These are phyloP conservation scores for Copromyces sp. DNA, from an alignment of 495 filamentous ascomycete genomes.

Conservation along the genomic window DNA sequence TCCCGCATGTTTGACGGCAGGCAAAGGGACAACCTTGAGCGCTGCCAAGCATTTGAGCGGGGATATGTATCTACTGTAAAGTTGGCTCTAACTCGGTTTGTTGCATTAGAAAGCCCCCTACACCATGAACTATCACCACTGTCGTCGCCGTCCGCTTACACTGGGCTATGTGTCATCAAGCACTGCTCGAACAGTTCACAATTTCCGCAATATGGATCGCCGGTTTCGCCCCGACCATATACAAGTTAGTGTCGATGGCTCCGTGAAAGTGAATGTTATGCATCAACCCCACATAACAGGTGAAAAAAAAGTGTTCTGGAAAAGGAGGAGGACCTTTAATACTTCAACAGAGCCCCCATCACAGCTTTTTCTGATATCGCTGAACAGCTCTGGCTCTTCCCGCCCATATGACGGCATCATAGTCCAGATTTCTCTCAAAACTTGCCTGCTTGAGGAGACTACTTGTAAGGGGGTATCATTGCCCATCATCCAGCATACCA, in stretches of 20 bases:
- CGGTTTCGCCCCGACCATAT: not conserved
- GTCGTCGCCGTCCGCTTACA: not conserved
- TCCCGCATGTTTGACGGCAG: not conserved
- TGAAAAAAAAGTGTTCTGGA: not conserved
- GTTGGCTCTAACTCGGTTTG: not conserved
- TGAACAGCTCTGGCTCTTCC: not conserved
- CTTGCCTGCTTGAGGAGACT: not conserved
- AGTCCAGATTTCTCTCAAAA: not conserved
- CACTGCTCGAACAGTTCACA: not conserved
- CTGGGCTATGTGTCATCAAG: not conserved
- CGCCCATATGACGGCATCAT: not conserved
- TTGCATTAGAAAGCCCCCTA: not conserved
- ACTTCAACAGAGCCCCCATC: not conserved
- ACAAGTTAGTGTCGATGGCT: not conserved
- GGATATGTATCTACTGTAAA: not conserved
- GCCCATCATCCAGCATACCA: not conserved
- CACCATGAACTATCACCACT: not conserved
- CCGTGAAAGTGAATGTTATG: not conserved
- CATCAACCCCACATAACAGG: not conserved
- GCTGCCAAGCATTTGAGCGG: not conserved
- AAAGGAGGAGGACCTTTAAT: not conserved
- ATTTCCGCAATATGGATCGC: not conserved
- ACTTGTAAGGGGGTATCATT: not conserved
- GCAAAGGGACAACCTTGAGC: not conserved
- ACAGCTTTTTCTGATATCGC: not conserved